These are phyloP conservation scores for Talaromyces atroroseus DNA, from an alignment of 2,329 filamentous ascomycete species.

Conservation along the genomic window DNA sequence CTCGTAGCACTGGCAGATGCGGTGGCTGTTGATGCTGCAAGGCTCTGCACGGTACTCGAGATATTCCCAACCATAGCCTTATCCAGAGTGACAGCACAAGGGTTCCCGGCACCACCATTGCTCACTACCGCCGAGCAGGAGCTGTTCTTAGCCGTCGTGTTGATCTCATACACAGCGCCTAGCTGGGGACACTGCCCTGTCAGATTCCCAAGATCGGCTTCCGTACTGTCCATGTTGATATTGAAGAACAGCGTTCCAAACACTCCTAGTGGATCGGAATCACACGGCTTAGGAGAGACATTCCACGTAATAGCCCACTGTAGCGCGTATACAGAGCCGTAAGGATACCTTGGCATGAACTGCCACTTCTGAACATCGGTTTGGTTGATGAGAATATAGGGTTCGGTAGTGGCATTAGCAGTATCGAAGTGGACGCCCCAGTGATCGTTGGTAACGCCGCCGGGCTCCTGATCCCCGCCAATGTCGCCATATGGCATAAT, in stretches of 20 bases:
- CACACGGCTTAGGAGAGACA: not conserved
- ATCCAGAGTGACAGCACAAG: not conserved
- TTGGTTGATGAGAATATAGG: constrained; percentile 2
- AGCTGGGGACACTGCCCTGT: constrained; percentile 3
- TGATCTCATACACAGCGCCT: constrained; percentile 1
- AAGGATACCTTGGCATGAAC: not conserved
- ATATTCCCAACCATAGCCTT: not conserved
- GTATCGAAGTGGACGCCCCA: not conserved
- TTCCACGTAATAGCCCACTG: constrained; percentile 2
- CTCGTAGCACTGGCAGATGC: not conserved
- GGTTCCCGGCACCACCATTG: not conserved
- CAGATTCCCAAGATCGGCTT: not conserved
- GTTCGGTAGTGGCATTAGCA: not conserved
- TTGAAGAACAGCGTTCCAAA: constrained; percentile 4
- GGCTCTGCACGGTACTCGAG: constrained; percentile 1
- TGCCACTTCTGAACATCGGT: constrained; percentile 4
- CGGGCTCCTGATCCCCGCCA: not conserved
- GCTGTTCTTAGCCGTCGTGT: not conserved
- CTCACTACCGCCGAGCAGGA: constrained; percentile 3
- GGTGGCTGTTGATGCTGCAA: not conserved
- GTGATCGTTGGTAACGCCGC: not conserved
- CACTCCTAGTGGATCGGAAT: not conserved
- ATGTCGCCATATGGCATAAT: constrained; percentile 5
- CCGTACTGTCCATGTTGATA: constrained; percentile 1
- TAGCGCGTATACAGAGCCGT: constrained; percentile 6